phyloP scores from a whole-genome alignment of 202 grass and related monocot species.

The Zoysia matrella region DNA sequence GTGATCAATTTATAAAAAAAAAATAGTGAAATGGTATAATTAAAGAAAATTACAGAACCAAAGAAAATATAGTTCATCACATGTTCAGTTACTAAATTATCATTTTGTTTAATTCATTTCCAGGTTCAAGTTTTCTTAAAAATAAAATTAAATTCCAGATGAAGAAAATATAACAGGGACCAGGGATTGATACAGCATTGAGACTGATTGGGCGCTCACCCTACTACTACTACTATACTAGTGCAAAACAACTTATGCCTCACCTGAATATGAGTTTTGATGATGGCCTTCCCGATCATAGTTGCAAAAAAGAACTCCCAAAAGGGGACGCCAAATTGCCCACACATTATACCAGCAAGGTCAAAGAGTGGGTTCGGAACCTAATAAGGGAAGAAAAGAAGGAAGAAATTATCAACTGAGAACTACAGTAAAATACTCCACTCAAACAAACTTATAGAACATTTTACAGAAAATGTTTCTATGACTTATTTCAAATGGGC shows the following conservation, averaged over 20 bases:
- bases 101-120: constrained; percentile 11
- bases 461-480: background rate
- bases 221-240: background rate
- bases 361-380: constrained; percentile 97
- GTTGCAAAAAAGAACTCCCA: constrained; percentile 99
- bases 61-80: constrained; percentile 9
- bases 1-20: background rate
- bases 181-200: background rate
- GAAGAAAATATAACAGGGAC: background rate
- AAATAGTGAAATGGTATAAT: background rate
- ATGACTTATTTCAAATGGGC: constrained; percentile 29
- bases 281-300: constrained; percentile 89
- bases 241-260: background rate
- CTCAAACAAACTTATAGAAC: too few species aligned
- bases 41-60: constrained; percentile 19
- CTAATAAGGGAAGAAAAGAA: constrained; percentile 41
- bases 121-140: background rate
- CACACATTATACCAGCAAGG: constrained; percentile 98
- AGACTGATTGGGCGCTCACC: background rate
- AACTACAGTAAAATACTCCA: background rate
- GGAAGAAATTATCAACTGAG: background rate
- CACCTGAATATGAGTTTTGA: constrained; percentile 99
- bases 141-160: background rate
- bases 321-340: constrained; percentile 95
- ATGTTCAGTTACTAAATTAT: background rate